These are phyloP conservation scores for Casuarina cunninghamiana DNA, from an alignment of 306 rosid genomes.

Conservation along the genomic window DNA sequence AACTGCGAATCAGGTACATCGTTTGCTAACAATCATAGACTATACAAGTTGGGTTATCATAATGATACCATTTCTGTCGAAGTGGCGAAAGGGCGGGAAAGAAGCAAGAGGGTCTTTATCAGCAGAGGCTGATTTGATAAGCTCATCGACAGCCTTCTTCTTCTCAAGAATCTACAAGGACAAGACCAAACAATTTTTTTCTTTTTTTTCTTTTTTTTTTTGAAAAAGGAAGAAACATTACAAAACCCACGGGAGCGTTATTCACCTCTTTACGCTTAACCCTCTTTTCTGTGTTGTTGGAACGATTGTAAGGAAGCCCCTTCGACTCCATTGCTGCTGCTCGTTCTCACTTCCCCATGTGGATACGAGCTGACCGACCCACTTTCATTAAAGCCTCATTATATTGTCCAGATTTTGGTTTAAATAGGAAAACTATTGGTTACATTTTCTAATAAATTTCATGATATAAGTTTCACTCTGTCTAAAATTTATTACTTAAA, in stretches of 20 bases:
- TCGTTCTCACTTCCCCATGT: too few relatives aligned
- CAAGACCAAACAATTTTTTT: not conserved
- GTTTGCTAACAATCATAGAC: not conserved
- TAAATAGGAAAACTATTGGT: too few relatives aligned
- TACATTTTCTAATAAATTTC: too few relatives aligned
- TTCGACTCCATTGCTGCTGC: constrained; percentile 34
- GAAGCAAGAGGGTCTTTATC: constrained; percentile 56
- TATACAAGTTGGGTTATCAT: not conserved
- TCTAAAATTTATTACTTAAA: too few relatives aligned
- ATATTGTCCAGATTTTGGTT: too few relatives aligned
- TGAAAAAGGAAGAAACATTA: too few relatives aligned
- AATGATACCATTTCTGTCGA: constrained; percentile 39
- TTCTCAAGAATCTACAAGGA: constrained; percentile 55
- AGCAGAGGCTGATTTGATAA: constrained; percentile 50
- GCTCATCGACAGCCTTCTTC: constrained; percentile 58
- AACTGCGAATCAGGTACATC: not conserved
- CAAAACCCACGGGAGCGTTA: not conserved
- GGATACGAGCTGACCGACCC: too few relatives aligned
- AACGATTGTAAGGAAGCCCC: constrained; percentile 23
- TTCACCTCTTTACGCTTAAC: constrained; percentile 45
- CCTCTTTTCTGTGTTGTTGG: constrained; percentile 33
- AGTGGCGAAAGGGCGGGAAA: constrained; percentile 45
- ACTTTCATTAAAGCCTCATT: too few relatives aligned
- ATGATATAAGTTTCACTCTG: too few relatives aligned
- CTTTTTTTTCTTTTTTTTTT: too few relatives aligned